Base-by-base conservation (phyloP, 2,329 filamentous ascomycete species). In the Talaromyces amestolkiae region DNA sequence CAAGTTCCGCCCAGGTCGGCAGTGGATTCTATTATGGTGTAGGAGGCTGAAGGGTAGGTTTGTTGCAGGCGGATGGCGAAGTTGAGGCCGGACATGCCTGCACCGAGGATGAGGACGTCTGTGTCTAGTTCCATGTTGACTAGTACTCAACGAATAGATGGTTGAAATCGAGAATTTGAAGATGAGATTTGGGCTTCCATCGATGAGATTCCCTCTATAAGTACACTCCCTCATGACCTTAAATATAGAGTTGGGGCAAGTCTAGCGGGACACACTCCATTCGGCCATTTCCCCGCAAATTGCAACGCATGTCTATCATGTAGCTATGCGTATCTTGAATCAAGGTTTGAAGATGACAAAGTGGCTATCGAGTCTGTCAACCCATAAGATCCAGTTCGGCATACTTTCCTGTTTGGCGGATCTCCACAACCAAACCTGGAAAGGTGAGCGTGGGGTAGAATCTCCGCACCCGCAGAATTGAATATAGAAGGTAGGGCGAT, bases 101-200 rank as follows among this genome's bases (percentile, higher is more conserved):
- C 82, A n/a, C 82, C 82, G 45, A 83, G 82, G 53, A 84, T 82
- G 33, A 83, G 75, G 63, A 83, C 77, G 69, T 83, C 80, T 2
- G 77, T 63, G 60, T 66, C 65, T 59, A 66, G 51, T 19, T 51
- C 47, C 51, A 58, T 63, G 9, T 54, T 54, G 15, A 35, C 27
- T 8, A 7, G 8, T 4, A n/a, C 24, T 33, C 9, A 35, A 31
- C 8, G 8, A 53, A 33, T 17, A 33, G 15, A 19, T 19, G 17
- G 3, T 53, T 17, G 27, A n/a, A 53, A 19, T 19, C 33, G 8
- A n/a, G 27, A 31, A 31, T 31, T 31, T 31, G 27, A 7, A 31
- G 27, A 31, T 31, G 5, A 31, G 27, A 31, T 31, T 7, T 31
- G 27, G 27, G 5, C 6, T 24, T 6, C 13, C n/a, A 53, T 5